Evolutionary conservation across 2,329 filamentous ascomycete genomes (phyloP).

Genomic region (Curvularia hawaiiensis): DNA sequence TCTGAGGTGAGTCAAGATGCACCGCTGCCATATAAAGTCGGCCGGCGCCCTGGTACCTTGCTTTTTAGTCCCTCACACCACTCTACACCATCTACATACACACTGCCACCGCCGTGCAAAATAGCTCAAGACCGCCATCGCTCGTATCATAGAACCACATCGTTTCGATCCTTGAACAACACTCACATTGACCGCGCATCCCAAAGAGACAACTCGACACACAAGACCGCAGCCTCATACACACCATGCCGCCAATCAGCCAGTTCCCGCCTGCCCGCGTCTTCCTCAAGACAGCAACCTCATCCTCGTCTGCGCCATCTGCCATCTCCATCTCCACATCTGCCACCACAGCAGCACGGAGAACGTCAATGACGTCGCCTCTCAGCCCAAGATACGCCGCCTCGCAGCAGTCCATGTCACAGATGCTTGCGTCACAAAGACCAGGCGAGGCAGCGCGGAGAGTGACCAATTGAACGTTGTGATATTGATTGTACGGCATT

Average conservation of each 20-base stretch:
- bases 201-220: background rate
- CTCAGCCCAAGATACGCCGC: slow-evolving; percentile 24
- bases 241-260: slow-evolving; percentile 39
- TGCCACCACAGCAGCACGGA: slow-evolving; percentile 1
- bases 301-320: slow-evolving; percentile 9
- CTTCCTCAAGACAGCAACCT: slow-evolving; percentile 31
- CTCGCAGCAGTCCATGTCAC: slow-evolving; percentile 27
- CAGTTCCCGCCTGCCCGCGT: slow-evolving; percentile 42
- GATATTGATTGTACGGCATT: background rate
- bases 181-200: background rate
- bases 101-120: background rate
- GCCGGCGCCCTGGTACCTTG: background rate
- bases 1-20: slow-evolving; percentile 1
- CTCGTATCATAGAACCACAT: background rate
- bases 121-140: background rate
- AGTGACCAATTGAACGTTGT: slow-evolving; percentile 5
- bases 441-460: background rate
- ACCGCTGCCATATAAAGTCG: background rate
- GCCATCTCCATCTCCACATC: slow-evolving; percentile 8
- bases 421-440: slow-evolving; percentile 27
- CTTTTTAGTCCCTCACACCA: background rate
- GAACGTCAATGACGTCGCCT: slow-evolving; percentile 17
- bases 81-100: background rate
- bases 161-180: background rate
- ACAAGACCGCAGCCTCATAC: background rate